Evolutionary conservation across 352 stramenopile genomes (phyloP).

Genomic region (Globisporangium parvum): DNA sequence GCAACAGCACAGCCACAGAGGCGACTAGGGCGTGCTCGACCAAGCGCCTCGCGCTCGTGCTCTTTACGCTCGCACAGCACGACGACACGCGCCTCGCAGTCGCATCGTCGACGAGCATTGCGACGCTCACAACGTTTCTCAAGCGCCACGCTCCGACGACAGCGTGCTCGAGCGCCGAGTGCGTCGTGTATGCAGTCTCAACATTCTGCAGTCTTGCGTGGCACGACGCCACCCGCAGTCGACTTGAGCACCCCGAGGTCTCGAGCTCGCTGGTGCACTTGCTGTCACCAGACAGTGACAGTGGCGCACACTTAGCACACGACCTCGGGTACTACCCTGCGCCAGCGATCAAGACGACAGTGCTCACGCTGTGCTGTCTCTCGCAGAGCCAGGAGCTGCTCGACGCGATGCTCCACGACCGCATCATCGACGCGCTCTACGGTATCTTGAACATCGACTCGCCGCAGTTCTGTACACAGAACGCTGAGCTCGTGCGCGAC

Average conservation of each 20-base stretch:
- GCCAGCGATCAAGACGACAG: conserved; percentile 29
- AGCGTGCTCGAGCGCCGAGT: conserved; percentile 23
- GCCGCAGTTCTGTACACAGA: not conserved
- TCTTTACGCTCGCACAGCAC: conserved; percentile 48
- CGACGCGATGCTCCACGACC: conserved; percentile 38
- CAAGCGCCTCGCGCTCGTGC: conserved; percentile 32
- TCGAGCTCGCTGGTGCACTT: conserved; percentile 28
- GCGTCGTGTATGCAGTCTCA: conserved; percentile 32
- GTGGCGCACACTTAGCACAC: not conserved
- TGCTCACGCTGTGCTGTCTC: conserved; percentile 60
- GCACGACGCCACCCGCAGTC: conserved; percentile 42
- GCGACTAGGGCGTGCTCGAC: not conserved
- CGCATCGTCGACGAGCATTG: conserved; percentile 27
- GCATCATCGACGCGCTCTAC: conserved; percentile 34
- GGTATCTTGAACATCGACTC: conserved; percentile 18
- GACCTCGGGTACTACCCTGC: conserved; percentile 8
- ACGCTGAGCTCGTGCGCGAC: conserved; percentile 10
- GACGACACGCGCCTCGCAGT: conserved; percentile 37
- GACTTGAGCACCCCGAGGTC: conserved; percentile 28
- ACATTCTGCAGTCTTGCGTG: conserved; percentile 53
- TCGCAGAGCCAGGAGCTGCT: conserved; percentile 32
- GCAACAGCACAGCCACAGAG: conserved; percentile 12
- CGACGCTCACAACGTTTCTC: conserved; percentile 31
- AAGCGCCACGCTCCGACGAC: conserved; percentile 16
- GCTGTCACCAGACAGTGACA: conserved; percentile 14